Evolutionary conservation across 176 grass and related monocot genomes (phyloP), one percentile per base, ranked within the genome.

Genomic region (Metroxylon sagu): DNA sequence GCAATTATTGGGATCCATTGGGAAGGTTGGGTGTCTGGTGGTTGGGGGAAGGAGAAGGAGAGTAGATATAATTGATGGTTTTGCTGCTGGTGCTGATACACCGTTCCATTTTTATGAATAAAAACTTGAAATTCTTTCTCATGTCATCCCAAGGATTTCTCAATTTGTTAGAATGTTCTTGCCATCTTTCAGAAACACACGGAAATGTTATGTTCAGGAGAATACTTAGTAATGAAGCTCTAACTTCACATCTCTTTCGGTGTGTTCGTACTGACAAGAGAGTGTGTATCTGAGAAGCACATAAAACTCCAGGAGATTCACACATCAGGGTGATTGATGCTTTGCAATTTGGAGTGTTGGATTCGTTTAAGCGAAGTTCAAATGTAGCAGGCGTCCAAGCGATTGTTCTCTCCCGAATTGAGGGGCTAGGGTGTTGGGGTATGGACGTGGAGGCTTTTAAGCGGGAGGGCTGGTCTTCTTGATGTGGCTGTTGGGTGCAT

Each of bases 51-150:
- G 28, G 63, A 58, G 55, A 60, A 29, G 70, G 59, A 52, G 77
- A 65, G 35, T 5, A 71, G 53, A 76, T 69, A 67, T 71, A 53
- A 57, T 30, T 35, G 81, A 62, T 85, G 69, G 56, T 66, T 49
- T 75, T 85, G 85, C 59, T 70, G 69, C 73, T 74, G 62, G 72
- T 81, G 68, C 68, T 74, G 72, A 80, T 77, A 74, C 75, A 81
- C 73, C 48, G 77, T 85, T 65, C 71, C 82, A 72, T 80, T 75
- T 82, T 66, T 75, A 89, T 85, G 85, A 95, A 85, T 89, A 85
- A 89, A 71, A 54, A 62, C 35, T 12, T 43, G 2, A 43, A 43
- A 43, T 43, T 50, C 60, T 74, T 74, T 74, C 62, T 61, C 18
- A 18, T 64, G 60, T 28, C 60, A 53, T 56, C 71, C 56, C 71